Conservation (phyloP, 2,329 filamentous ascomycete genomes). For the Thermomyces lanuginosus region DNA sequence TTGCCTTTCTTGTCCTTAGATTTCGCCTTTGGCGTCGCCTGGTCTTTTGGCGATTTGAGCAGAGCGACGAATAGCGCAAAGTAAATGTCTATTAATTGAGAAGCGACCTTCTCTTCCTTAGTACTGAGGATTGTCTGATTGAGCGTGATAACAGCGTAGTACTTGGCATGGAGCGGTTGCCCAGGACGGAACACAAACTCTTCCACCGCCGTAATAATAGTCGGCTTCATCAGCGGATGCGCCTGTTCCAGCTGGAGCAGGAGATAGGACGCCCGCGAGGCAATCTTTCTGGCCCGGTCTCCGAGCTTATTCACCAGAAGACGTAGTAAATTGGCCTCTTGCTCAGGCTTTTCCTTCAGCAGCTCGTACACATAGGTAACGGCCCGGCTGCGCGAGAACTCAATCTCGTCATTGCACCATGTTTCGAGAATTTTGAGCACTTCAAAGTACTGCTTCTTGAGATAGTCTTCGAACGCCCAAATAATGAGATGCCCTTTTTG, state of each 20-base stretch:
- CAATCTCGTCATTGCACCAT: slow-evolving; percentile 91
- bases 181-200: slow-evolving; percentile 76
- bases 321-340: slow-evolving; percentile 83
- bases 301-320: slow-evolving; percentile 92
- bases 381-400: slow-evolving; percentile 74
- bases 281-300: slow-evolving; percentile 87
- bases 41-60: slow-evolving; percentile 44
- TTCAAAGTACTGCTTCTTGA: slow-evolving; percentile 88
- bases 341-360: slow-evolving; percentile 88
- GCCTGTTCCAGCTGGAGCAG: slow-evolving; percentile 78
- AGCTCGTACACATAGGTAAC: slow-evolving; percentile 85
- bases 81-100: slow-evolving; percentile 73
- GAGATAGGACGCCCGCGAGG: slow-evolving; percentile 81
- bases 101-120: slow-evolving; percentile 67
- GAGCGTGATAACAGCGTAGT: slow-evolving; percentile 89
- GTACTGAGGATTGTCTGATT: slow-evolving; percentile 88
- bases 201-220: slow-evolving; percentile 73
- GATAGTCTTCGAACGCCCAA: slow-evolving; percentile 89
- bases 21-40: slow-evolving; percentile 18
- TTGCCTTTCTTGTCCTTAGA: slow-evolving; percentile 29
- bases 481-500: slow-evolving; percentile 62
- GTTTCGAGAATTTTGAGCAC: slow-evolving; percentile 78
- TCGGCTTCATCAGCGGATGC: slow-evolving; percentile 84
- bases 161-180: slow-evolving; percentile 76
- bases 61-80: slow-evolving; percentile 76